Conservation (phyloP, 768 basidiomycete genomes). For the Suillus subaureus region DNA sequence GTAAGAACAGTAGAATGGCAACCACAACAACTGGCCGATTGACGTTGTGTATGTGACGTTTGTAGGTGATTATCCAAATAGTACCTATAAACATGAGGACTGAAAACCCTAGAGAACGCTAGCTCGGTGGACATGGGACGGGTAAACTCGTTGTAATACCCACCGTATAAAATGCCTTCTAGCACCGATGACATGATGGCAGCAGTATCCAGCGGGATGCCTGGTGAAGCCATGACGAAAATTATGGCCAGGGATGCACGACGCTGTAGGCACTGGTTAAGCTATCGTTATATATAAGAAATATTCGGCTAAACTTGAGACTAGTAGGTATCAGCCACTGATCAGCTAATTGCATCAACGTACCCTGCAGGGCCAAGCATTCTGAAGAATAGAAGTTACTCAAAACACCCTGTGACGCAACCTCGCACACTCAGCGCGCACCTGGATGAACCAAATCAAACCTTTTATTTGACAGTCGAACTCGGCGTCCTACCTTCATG, state of each 20-base stretch:
- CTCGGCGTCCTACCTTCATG: neutral
- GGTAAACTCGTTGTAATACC: neutral
- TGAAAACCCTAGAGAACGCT: neutral
- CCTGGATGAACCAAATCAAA: neutral
- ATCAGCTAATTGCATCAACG: neutral
- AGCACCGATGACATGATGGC: neutral
- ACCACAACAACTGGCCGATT: neutral
- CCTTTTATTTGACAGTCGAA: neutral
- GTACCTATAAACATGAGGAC: neutral
- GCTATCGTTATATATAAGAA: neutral
- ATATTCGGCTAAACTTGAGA: neutral
- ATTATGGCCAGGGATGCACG: neutral
- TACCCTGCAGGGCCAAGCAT: too few relatives aligned
- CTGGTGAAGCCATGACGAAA: neutral
- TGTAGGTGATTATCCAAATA: neutral
- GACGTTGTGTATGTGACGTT: neutral
- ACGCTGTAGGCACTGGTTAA: neutral
- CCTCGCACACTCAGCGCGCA: neutral
- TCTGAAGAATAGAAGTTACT: neutral
- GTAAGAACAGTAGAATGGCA: neutral
- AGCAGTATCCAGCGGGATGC: conserved; percentile 1
- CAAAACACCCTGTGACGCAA: neutral
- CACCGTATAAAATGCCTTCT: neutral
- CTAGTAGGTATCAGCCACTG: neutral
- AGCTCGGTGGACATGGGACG: neutral